phyloP scores from a whole-genome alignment of 2,329 filamentous ascomycete species.

The Epichloe amarillans region DNA sequence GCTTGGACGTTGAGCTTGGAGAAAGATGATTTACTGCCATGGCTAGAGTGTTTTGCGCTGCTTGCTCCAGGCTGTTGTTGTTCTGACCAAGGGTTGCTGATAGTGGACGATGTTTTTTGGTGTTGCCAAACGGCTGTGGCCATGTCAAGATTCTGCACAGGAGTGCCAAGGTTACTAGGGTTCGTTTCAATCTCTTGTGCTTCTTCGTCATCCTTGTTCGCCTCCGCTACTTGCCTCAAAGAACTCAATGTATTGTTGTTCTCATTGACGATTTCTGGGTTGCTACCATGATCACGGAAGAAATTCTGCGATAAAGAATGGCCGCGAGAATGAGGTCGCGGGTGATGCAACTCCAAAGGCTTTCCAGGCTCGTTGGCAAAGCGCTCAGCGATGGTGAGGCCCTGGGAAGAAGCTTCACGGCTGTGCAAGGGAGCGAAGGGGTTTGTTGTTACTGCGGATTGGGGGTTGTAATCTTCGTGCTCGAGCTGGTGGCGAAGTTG shows the following conservation, averaged over 20 bases:
- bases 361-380: constrained; percentile 41
- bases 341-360: constrained; percentile 52
- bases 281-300: constrained; percentile 42
- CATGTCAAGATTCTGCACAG: constrained; percentile 37
- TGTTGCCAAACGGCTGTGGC: constrained; percentile 32
- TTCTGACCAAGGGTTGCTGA: constrained; percentile 52
- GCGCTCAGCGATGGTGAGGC: constrained; percentile 34
- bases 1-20: constrained; percentile 82
- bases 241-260: constrained; percentile 25
- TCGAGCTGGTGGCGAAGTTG: constrained; percentile 67
- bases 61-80: constrained; percentile 29
- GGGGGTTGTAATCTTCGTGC: constrained; percentile 63
- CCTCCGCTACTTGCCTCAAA: constrained; percentile 27
- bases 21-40: constrained; percentile 55
- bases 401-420: constrained; percentile 34
- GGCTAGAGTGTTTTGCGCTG: constrained; percentile 30
- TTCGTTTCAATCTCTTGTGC: constrained; percentile 59
- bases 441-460: constrained; percentile 18
- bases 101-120: constrained; percentile 41
- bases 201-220: constrained; percentile 32
- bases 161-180: constrained; percentile 57
- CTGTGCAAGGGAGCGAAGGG: constrained; percentile 21
- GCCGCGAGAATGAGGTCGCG: constrained; percentile 58
- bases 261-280: constrained; percentile 25
- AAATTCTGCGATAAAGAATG: constrained; percentile 59